Conservation (phyloP, 169 alveolate species). For the Babesia divergens region DNA sequence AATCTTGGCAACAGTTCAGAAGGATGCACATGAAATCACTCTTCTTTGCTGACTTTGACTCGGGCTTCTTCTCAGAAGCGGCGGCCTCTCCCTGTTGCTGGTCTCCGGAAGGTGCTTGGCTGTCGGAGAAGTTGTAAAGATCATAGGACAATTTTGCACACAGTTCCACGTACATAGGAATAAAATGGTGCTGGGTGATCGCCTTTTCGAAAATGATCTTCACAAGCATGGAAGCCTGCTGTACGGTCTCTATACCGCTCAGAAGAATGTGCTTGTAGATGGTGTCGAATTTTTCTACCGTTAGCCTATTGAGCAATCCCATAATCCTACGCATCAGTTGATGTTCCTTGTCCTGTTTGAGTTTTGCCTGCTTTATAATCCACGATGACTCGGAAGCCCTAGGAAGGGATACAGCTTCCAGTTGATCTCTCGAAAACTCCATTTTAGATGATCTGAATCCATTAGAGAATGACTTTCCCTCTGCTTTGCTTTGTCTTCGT, state of each 20-base stretch:
- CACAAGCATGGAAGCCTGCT: constrained; percentile 69
- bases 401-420: constrained; percentile 26
- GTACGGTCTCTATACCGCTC: constrained; percentile 68
- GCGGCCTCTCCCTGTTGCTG: not conserved
- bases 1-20: constrained; percentile 79
- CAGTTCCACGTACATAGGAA: constrained; percentile 83
- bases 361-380: constrained; percentile 68
- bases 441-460: constrained; percentile 14
- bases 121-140: constrained; percentile 63
- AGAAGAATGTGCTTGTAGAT: constrained; percentile 67
- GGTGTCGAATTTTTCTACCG: constrained; percentile 75
- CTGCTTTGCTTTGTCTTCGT: not conserved
- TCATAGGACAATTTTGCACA: constrained; percentile 78
- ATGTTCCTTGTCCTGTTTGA: constrained; percentile 66
- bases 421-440: constrained; percentile 55
- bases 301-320: constrained; percentile 73
- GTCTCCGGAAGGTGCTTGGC: not conserved
- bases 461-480: constrained; percentile 12
- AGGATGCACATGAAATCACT: constrained; percentile 72
- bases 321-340: constrained; percentile 68
- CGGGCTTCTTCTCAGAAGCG: constrained; percentile 17
- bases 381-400: constrained; percentile 71
- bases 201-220: constrained; percentile 79
- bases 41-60: constrained; percentile 28
- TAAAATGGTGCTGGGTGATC: constrained; percentile 83